phyloP scores from a whole-genome alignment of 768 basidiomycete genomes.

The Fistulinella prunicolor region DNA sequence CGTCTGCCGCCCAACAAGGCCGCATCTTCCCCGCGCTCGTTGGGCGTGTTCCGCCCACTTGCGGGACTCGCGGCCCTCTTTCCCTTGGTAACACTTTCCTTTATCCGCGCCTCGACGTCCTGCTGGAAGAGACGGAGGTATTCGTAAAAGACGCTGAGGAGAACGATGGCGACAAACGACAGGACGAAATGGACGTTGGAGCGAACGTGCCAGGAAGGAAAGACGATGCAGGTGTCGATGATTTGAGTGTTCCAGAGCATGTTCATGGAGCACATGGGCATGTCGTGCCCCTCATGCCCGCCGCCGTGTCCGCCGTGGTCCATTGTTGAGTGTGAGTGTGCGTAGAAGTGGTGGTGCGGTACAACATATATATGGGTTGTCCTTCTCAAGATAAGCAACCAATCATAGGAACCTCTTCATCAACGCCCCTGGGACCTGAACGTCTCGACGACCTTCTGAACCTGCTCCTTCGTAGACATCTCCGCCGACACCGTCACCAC shows the following conservation, averaged over 20 bases:
- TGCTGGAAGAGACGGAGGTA: conserved; percentile 68
- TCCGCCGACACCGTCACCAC: conserved; percentile 62
- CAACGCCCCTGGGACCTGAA: no score
- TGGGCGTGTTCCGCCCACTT: conserved; percentile 41
- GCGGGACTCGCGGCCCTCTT: conserved; percentile 44
- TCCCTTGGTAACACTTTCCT: conserved; percentile 42
- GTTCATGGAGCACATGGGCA: conserved; percentile 61
- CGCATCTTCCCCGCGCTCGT: conserved; percentile 46
- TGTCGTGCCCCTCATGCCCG: conserved; percentile 47
- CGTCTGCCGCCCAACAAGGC: conserved; percentile 50
- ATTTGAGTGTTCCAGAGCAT: conserved; percentile 90
- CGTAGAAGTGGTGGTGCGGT: not conserved
- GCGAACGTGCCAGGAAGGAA: conserved; percentile 71
- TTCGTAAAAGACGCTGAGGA: conserved; percentile 74
- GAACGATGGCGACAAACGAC: conserved; percentile 63
- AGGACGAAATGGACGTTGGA: conserved; percentile 54
- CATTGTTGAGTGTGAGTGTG: conserved; percentile 12
- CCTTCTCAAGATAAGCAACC: no score
- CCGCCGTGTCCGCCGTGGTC: conserved; percentile 47
- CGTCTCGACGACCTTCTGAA: conserved; percentile 37
- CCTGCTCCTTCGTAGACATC: conserved; percentile 55
- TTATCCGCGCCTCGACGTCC: conserved; percentile 58
- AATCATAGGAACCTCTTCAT: no score
- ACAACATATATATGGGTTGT: no score
- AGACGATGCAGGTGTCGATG: conserved; percentile 79